These are phyloP conservation scores for Vararia minispora DNA, from an alignment of 768 basidiomycete genomes.

Conservation along the genomic window DNA sequence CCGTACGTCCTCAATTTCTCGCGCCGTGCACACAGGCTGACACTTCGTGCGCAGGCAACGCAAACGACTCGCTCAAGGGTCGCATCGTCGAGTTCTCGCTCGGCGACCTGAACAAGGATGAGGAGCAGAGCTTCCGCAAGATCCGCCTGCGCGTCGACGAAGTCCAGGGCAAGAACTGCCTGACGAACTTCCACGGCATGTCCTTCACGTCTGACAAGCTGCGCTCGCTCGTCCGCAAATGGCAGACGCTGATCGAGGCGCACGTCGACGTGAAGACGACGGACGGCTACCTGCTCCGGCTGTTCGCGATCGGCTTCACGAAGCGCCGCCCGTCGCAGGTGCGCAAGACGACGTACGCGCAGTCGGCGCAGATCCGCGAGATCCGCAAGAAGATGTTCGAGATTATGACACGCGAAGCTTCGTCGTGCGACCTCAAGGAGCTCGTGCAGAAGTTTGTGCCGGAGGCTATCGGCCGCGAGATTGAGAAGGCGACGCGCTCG, in stretches of 20 bases:
- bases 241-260: slow-evolving; percentile 99
- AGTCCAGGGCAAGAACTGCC: slow-evolving; percentile 96
- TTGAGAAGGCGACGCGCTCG: slow-evolving; percentile 92
- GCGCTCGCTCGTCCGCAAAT: slow-evolving; percentile 98
- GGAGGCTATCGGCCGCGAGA: slow-evolving; percentile 98
- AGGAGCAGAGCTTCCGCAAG: slow-evolving; percentile 99
- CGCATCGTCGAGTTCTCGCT: slow-evolving; percentile 95
- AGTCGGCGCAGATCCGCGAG: slow-evolving; percentile 89
- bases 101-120: slow-evolving; percentile 97
- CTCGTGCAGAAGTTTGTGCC: slow-evolving; percentile 98
- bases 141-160: slow-evolving; percentile 97
- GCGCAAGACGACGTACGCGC: slow-evolving; percentile 98
- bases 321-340: slow-evolving; percentile 95
- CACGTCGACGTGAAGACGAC: slow-evolving; percentile 99
- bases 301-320: slow-evolving; percentile 98
- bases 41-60: slow-evolving; percentile 60
- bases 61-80: slow-evolving; percentile 96
- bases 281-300: slow-evolving; percentile 97
- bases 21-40: slow-evolving; percentile 9
- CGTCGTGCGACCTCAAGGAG: slow-evolving; percentile 95
- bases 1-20: slow-evolving; percentile 50
- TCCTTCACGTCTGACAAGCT: slow-evolving; percentile 99
- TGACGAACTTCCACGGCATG: slow-evolving; percentile 99
- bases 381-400: slow-evolving; percentile 99
- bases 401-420: slow-evolving; percentile 93